These are phyloP conservation scores for Leccinum truebloodii DNA, from an alignment of 768 basidiomycete genomes.

Conservation along the genomic window DNA sequence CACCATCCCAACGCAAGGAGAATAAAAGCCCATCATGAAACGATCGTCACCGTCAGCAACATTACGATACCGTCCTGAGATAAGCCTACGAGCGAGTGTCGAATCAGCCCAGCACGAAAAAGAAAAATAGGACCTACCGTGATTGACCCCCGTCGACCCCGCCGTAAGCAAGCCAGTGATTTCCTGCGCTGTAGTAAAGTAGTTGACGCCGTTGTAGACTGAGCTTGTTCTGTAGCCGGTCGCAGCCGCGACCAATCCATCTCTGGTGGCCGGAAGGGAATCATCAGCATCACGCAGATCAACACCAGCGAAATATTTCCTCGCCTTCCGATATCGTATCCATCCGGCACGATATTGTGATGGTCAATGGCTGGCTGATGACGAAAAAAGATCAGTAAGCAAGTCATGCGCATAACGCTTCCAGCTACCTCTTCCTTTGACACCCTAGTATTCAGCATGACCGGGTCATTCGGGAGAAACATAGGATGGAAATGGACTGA, in stretches of 20 bases:
- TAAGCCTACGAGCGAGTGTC: constrained; percentile 45
- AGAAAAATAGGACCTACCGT: constrained; percentile 36
- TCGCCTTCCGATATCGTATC: constrained; percentile 49
- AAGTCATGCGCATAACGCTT: not conserved
- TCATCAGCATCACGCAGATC: not conserved
- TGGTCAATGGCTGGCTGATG: constrained; percentile 31
- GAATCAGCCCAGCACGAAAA: not conserved
- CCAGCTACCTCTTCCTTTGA: constrained; percentile 44
- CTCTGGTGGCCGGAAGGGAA: constrained; percentile 21
- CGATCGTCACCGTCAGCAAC: constrained; percentile 52
- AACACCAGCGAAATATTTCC: not conserved
- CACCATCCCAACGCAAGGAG: no score
- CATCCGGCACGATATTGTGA: constrained; percentile 46
- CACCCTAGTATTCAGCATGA: constrained; percentile 33
- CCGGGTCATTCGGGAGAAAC: not conserved
- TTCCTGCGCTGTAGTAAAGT: constrained; percentile 45
- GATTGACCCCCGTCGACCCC: constrained; percentile 52
- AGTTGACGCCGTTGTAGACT: constrained; percentile 44
- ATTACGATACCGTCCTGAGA: constrained; percentile 57
- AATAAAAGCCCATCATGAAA: constrained; percentile 10
- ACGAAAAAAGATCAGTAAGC: not conserved
- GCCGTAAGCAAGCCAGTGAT: constrained; percentile 53
- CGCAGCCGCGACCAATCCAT: constrained; percentile 41
- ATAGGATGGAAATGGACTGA: not conserved
- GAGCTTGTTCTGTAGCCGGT: constrained; percentile 35